These are phyloP conservation scores for Podaxis sp. DNA, from an alignment of 768 basidiomycete species.

Conservation along the genomic window DNA sequence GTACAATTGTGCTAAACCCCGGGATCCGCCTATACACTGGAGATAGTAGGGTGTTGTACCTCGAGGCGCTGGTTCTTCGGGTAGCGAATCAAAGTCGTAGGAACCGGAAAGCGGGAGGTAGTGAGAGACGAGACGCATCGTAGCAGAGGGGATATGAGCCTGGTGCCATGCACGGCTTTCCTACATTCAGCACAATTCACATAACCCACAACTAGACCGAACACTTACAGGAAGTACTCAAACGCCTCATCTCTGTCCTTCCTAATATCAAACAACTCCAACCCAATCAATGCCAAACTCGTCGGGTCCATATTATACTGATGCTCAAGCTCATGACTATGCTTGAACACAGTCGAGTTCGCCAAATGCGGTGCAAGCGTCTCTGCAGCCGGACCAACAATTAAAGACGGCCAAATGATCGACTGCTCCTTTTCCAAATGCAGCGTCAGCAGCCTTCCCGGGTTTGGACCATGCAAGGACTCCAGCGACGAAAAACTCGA, in stretches of 20 bases:
- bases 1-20: constrained; percentile 72
- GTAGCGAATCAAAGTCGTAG: constrained; percentile 29
- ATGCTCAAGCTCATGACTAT: constrained; percentile 52
- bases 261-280: constrained; percentile 74
- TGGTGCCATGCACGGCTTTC: constrained; percentile 81
- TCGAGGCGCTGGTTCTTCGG: constrained; percentile 39
- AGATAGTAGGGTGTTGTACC: constrained; percentile 64
- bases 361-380: constrained; percentile 52
- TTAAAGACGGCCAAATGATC: constrained; percentile 80
- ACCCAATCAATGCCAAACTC: constrained; percentile 67
- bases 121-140: constrained; percentile 73
- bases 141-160: constrained; percentile 70
- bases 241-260: constrained; percentile 78
- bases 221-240: constrained; percentile 73
- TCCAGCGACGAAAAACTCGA: constrained; percentile 83
- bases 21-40: constrained; percentile 64
- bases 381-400: constrained; percentile 73
- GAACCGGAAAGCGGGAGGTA: constrained; percentile 63
- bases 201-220: neutral
- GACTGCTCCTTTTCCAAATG: constrained; percentile 81
- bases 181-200: constrained; percentile 4
- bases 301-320: constrained; percentile 87
- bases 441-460: constrained; percentile 72
- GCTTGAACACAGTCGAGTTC: constrained; percentile 53
- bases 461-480: constrained; percentile 55